phyloP scores from a whole-genome alignment of 768 basidiomycete species.

The Xerocomellus amylosporus region DNA sequence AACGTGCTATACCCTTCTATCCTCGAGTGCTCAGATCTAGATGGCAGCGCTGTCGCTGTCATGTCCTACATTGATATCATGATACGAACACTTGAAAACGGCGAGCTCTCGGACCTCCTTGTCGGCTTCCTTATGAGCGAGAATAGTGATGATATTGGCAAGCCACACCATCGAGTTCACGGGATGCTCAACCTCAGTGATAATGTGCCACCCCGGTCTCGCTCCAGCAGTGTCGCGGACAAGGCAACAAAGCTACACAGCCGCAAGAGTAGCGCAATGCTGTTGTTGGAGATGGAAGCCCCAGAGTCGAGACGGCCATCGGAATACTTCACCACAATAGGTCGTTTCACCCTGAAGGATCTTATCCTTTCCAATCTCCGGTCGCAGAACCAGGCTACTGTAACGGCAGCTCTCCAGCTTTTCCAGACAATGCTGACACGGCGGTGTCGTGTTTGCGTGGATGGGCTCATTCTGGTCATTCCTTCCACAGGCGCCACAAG shows the following conservation, averaged over 20 bases:
- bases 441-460: constrained; percentile 62
- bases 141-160: constrained; percentile 68
- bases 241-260: constrained; percentile 49
- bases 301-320: constrained; percentile 67
- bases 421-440: constrained; percentile 70
- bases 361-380: constrained; percentile 76
- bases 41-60: constrained; percentile 96
- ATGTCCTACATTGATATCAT: constrained; percentile 93
- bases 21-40: constrained; percentile 85
- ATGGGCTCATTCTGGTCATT: constrained; percentile 68
- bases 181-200: constrained; percentile 42
- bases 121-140: constrained; percentile 82
- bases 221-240: constrained; percentile 29
- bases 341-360: constrained; percentile 90
- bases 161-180: constrained; percentile 41
- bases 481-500: constrained; percentile 70
- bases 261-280: constrained; percentile 87
- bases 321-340: constrained; percentile 83
- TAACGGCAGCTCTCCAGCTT: constrained; percentile 77
- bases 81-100: constrained; percentile 68
- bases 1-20: constrained; percentile 92
- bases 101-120: constrained; percentile 65
- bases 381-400: constrained; percentile 61
- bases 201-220: constrained; percentile 34
- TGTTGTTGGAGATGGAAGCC: constrained; percentile 82